Base-by-base conservation (phyloP, 176 grass and related monocot genomes). In the Musa itinerans region DNA sequence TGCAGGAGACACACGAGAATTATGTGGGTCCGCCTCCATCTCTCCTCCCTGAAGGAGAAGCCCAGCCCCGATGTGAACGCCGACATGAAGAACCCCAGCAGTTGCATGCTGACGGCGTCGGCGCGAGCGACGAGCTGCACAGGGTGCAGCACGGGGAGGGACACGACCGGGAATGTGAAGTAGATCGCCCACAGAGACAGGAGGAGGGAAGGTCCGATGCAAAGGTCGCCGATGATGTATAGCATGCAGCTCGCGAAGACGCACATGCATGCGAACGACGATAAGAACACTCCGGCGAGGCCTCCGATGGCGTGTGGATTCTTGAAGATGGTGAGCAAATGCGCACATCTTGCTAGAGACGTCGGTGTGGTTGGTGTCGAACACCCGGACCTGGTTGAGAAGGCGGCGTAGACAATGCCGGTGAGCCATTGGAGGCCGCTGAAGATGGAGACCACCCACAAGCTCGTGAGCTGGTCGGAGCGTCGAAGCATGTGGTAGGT, bases 361-460 rank as follows among this genome's bases (percentile, higher is more conserved):
- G 75, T 88, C 17, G 84, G 84, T 58, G 83, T 79, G 6, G 87
- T 81, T 22, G 87, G 81, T 0, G 89, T 78, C 12, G 89, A 83
- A 2, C 79, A 78, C 43, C 80, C 91, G 17, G 88, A 85, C 15
- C 87, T 79, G 74, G 84, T 90, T 8, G 93, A 90, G 84, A 97
- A 88, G 80, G 92, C 82, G 16, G 89, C 93, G n/a, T 97, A 90
- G 55, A 86, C 88, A 59, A 97, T 89, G 55, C 90, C 93, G 68
- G 85, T 81, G 77, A 90, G 92, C 88, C 88, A 93, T 43, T 85
- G 84, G 19, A 97, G 83, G 53, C 93, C 93, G 64, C 93, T 89
- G 85, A 97, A 97, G 76, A 97, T 97, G 69, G 89, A 93, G 21
- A 97, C 93, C 0, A 97, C 93, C 93, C 93, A 97, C 5, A 93